These are phyloP conservation scores for Blastobotrys ciferrii DNA, from an alignment of 1,139 yeast genomes.

Conservation along the genomic window DNA sequence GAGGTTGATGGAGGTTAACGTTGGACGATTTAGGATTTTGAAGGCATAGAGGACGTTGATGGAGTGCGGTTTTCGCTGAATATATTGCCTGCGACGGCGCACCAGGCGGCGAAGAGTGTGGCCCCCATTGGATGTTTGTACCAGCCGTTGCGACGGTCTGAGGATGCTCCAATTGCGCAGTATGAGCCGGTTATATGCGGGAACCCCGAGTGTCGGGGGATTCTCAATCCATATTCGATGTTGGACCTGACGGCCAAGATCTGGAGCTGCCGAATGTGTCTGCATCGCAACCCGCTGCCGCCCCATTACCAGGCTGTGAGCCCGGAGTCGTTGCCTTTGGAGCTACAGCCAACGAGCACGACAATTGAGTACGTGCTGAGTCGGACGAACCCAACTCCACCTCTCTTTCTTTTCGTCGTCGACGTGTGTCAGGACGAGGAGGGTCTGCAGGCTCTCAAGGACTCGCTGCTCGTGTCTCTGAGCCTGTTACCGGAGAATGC, in stretches of 20 bases:
- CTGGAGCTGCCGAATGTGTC: constrained; percentile 69
- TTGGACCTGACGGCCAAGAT: constrained; percentile 43
- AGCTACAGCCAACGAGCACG: constrained; percentile 42
- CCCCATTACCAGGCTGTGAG: constrained; percentile 26
- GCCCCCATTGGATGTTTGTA: constrained; percentile 65
- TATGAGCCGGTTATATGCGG: constrained; percentile 50
- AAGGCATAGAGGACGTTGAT: constrained; percentile 60
- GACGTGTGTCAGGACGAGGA: constrained; percentile 59
- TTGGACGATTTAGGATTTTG: constrained; percentile 44
- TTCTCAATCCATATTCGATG: constrained; percentile 57
- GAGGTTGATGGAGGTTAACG: neutral
- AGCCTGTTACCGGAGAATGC: constrained; percentile 58
- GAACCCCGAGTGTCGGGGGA: constrained; percentile 52
- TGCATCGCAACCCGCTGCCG: constrained; percentile 53
- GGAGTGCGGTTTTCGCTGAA: constrained; percentile 73
- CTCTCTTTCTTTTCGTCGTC: constrained; percentile 60
- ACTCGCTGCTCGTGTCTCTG: constrained; percentile 52
- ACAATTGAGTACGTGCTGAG: constrained; percentile 64
- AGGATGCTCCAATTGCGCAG: constrained; percentile 39
- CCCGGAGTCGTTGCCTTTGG: constrained; percentile 32
- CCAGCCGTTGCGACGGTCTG: constrained; percentile 56
- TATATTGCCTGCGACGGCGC: constrained; percentile 56
- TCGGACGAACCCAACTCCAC: constrained; percentile 39
- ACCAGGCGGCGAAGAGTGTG: constrained; percentile 56
- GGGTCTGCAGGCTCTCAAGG: constrained; percentile 54